These are phyloP conservation scores for Fusarium sp. DNA, from an alignment of 2,329 filamentous ascomycete genomes.

Conservation along the genomic window DNA sequence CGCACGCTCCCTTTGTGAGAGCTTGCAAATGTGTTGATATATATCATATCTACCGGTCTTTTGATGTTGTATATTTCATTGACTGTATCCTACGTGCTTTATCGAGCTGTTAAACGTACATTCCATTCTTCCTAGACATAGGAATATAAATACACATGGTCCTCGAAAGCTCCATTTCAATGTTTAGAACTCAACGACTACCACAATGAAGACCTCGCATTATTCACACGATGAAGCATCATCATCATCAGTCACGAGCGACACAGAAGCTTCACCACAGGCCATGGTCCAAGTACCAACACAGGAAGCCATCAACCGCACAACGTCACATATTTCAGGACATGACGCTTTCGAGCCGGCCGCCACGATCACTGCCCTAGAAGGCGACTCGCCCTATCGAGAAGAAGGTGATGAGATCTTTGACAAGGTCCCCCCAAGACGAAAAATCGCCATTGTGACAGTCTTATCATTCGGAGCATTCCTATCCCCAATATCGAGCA, in stretches of 20 bases:
- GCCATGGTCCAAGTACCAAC: not conserved
- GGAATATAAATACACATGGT: not conserved
- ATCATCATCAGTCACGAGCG: conserved; percentile 1
- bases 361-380: not conserved
- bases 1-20: not conserved
- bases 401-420: conserved; percentile 66
- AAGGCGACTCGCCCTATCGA: conserved; percentile 27
- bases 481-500: conserved; percentile 79
- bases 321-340: conserved; percentile 47
- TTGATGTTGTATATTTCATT: not conserved
- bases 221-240: not conserved
- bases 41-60: not conserved
- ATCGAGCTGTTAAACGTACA: not conserved
- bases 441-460: conserved; percentile 75
- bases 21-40: not conserved
- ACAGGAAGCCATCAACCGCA: conserved; percentile 31
- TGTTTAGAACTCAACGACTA: not conserved
- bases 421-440: conserved; percentile 67
- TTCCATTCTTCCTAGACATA: not conserved
- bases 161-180: not conserved
- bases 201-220: conserved; percentile 15
- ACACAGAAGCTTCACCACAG: not conserved
- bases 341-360: conserved; percentile 44
- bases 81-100: not conserved
- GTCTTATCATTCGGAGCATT: conserved; percentile 81